A percentile compares a stretch with the other conserved stretches of the same genome.
Conservation (phyloP, 2,329 filamentous ascomycete species). For the Neodidymelliopsis sp. region DNA sequence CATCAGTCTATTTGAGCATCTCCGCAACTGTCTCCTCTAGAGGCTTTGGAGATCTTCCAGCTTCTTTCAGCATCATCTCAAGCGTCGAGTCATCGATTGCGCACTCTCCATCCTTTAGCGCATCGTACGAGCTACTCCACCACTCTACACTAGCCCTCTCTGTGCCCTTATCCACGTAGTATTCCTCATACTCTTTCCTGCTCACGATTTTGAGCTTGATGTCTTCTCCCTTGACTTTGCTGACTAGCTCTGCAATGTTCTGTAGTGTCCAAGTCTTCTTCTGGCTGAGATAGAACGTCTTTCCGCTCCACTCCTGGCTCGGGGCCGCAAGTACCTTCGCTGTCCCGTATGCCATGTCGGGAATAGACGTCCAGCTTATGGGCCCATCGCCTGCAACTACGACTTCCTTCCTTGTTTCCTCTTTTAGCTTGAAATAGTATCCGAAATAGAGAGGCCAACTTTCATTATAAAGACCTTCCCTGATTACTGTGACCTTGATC, state of each 20-base stretch:
- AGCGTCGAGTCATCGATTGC: constrained; percentile 52
- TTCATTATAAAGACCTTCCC: constrained; percentile 57
- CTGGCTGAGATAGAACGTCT: constrained; percentile 51
- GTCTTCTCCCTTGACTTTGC: constrained; percentile 34
- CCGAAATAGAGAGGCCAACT: constrained; percentile 58
- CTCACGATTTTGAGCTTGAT: constrained; percentile 48
- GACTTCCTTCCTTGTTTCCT: constrained; percentile 49
- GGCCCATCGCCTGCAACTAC: constrained; percentile 52
- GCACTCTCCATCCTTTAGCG: constrained; percentile 53
- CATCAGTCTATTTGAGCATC: constrained; percentile 44
- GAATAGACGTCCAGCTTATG: constrained; percentile 55
- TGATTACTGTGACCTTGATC: constrained; percentile 47
- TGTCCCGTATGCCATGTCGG: constrained; percentile 54
- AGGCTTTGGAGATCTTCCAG: constrained; percentile 45
- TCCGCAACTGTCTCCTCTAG: constrained; percentile 52
- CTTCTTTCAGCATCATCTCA: constrained; percentile 48
- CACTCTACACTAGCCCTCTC: constrained; percentile 52
- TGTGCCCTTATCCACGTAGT: constrained; percentile 48
- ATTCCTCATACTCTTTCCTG: constrained; percentile 52
- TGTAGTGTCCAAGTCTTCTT: constrained; percentile 34
- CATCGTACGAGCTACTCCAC: constrained; percentile 57
- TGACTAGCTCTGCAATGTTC: constrained; percentile 43
- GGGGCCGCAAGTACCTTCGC: constrained; percentile 49
- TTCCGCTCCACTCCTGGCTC: constrained; percentile 43
- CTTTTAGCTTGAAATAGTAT: constrained; percentile 48